Base-by-base conservation (phyloP, 2,329 filamentous ascomycete species). In the Curvularia sp. region DNA sequence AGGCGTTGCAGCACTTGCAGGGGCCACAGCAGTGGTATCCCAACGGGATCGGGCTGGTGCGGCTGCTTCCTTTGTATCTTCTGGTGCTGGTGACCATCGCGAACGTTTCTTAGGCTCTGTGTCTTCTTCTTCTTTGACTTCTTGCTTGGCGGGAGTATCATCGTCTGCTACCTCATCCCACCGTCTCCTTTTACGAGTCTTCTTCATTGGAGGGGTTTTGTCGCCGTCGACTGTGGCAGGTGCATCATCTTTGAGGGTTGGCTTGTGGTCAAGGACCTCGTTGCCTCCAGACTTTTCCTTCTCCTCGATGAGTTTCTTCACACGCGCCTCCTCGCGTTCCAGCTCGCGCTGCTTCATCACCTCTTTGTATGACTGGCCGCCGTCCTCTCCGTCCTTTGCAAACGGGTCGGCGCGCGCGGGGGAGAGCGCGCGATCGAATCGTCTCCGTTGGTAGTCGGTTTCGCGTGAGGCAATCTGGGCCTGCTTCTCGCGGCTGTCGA, bases 401-500 rank as follows among this genome's bases (percentile, higher is more conserved):
- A 96, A 96, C 28, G 92, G 89, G 74, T 97, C 93, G 61, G 89
- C 91, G 71, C 92, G 88, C 8, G 91, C 93, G 4, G 93, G 93
- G 21, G 92, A 95, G 63, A 98, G 83, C 45, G 78, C 72, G 61
- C 95, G 92, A 75, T 97, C 89, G 77, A 96, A 96, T 59, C 93
- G 88, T 66, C 93, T 91, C 80, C 96, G 97, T 80, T 99, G 96
- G 76, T 99, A 99, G 74, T 98, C 94, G 63, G 93, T 96, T 82
- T 98, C 94, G 71, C 95, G 90, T 74, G 96, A 94, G 60, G 89
- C 84, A 73, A 99, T 98, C 70, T 94, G 89, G 57, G 90, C 93
- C 76, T 92, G 91, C 80, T 94, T 91, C 82, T 98, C 95, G 67
- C 89, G 87, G 43, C 90, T 91, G 49, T 93, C 84, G 62, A 99